Conservation (phyloP, 2,329 filamentous ascomycete genomes). For the Grosmannia penicillata region DNA sequence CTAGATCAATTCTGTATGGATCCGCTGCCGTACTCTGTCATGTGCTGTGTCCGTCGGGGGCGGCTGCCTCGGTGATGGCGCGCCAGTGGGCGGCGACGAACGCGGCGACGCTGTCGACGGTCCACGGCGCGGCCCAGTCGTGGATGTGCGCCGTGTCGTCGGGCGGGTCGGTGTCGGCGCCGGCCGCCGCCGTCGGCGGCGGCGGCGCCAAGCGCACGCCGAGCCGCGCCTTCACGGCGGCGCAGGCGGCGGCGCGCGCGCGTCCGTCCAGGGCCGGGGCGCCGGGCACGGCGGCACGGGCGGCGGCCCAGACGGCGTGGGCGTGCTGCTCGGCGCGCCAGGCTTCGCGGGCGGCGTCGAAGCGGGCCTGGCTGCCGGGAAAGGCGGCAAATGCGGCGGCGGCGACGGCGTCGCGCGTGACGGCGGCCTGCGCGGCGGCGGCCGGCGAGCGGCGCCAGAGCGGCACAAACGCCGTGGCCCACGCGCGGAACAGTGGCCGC, state of each 20-base stretch:
- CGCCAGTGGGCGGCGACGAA: constrained; percentile 28
- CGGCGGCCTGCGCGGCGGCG: neutral
- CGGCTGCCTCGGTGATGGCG: constrained; percentile 13
- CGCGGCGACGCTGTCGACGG: constrained; percentile 22
- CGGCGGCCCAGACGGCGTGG: constrained; percentile 23
- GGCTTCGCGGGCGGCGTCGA: constrained; percentile 22
- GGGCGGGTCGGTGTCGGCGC: too few species aligned
- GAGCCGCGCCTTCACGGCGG: constrained; percentile 25
- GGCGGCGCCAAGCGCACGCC: neutral
- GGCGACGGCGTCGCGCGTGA: constrained; percentile 28
- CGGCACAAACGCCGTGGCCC: constrained; percentile 51
- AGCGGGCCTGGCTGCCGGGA: constrained; percentile 24
- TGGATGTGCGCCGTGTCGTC: too few species aligned
- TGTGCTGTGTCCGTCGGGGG: neutral
- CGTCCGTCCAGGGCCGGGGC: constrained; percentile 13
- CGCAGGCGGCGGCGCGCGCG: constrained; percentile 21
- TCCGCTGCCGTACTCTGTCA: neutral
- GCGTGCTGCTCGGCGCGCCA: constrained; percentile 26
- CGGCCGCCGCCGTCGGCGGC: neutral
- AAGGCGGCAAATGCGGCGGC: constrained; percentile 40
- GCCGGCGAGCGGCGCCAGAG: constrained; percentile 12
- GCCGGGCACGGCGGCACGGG: constrained; percentile 13
- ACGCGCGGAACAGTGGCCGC: constrained; percentile 42
- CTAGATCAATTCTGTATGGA: neutral
- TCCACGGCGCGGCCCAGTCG: too few species aligned